A percentile compares a stretch with the other conserved stretches of the same genome.
These are phyloP conservation scores for Coemansia sp. DNA, from an alignment of 192 early-diverging fungal species.

Conservation along the genomic window DNA sequence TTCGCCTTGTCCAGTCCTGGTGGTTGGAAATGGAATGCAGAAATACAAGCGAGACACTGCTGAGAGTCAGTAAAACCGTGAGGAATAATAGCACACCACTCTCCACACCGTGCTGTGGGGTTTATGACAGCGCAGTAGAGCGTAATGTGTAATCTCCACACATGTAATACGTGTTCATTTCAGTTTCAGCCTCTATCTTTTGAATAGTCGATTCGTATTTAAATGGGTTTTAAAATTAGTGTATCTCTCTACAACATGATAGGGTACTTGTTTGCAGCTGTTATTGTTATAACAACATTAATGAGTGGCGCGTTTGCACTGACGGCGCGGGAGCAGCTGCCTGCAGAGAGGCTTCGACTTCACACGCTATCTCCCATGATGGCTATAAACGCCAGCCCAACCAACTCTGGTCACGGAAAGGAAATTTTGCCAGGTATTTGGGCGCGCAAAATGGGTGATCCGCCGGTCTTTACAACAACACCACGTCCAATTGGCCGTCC, in stretches of 20 bases:
- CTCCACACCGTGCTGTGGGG: not conserved
- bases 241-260: not conserved
- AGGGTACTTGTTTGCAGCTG: not conserved
- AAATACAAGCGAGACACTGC: constrained; percentile 1
- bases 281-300: not conserved
- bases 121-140: not conserved
- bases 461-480: constrained; percentile 26
- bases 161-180: not conserved
- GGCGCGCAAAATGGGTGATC: constrained; percentile 41
- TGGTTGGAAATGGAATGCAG: constrained; percentile 17
- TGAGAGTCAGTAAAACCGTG: not conserved
- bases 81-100: not conserved
- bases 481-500: constrained; percentile 16
- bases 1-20: constrained; percentile 43
- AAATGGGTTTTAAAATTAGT: not conserved
- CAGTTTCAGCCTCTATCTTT: not conserved
- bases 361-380: constrained; percentile 21
- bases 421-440: constrained; percentile 11
- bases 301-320: not conserved
- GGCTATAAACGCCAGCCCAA: not conserved
- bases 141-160: not conserved
- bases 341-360: constrained; percentile 16
- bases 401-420: not conserved
- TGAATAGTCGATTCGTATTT: too few species aligned
- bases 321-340: constrained; percentile 12